phyloP scores from a whole-genome alignment of 208 protist species.

The Crithidia brevicula region DNA sequence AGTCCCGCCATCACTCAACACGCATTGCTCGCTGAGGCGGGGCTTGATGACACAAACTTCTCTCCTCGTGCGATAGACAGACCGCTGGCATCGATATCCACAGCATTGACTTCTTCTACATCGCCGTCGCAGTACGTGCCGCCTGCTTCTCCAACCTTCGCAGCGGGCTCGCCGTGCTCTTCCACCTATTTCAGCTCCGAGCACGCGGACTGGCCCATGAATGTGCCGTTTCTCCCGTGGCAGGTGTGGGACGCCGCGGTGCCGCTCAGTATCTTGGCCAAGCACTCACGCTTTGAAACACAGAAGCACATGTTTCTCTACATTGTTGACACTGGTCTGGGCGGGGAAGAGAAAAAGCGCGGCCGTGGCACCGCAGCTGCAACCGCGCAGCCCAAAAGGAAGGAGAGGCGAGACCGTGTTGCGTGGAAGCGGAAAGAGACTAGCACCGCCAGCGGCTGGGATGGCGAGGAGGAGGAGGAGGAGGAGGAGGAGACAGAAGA shows the following conservation, averaged over 20 bases:
- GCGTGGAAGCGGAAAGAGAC: too few species aligned
- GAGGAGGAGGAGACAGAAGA: too few species aligned
- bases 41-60: too few species aligned
- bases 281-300: conserved; percentile 73
- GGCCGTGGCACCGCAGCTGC: neutral
- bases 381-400: too few species aligned
- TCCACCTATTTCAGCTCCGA: conserved; percentile 38
- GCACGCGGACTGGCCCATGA: conserved; percentile 77
- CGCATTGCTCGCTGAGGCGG: conserved; percentile 13
- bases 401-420: too few species aligned
- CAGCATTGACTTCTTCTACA: neutral
- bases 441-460: too few species aligned
- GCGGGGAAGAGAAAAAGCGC: conserved; percentile 28
- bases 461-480: too few species aligned
- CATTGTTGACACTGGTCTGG: conserved; percentile 39
- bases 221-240: conserved; percentile 85
- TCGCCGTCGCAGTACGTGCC: neutral
- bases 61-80: too few species aligned
- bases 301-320: conserved; percentile 83
- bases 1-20: conserved; percentile 26
- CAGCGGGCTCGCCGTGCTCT: neutral
- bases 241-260: conserved; percentile 89
- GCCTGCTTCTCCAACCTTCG: neutral
- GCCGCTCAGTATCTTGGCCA: conserved; percentile 52
- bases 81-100: too few species aligned